Evolutionary conservation across 1,284 basidiomycete species (phyloP), one percentile per base, ranked within the genome.

Genomic region (Peniophora sp.): DNA sequence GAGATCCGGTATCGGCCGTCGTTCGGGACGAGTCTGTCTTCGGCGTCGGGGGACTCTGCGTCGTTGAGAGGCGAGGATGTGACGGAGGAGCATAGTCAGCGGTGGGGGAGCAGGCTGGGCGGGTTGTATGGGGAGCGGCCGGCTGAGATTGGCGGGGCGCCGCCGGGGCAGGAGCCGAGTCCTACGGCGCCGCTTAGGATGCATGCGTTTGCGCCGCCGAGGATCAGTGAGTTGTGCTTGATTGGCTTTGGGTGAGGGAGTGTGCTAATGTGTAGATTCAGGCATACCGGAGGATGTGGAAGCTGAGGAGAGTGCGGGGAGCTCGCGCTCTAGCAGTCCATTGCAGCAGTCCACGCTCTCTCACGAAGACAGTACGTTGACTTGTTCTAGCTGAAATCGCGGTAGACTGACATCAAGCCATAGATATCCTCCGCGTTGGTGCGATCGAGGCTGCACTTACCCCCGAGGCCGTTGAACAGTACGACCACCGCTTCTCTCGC

Each of bases 211-310:
- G 57, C 58, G n/a, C 59, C 61, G 24, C 64, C 68, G 1, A 47
- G 56, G 0, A 61, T 63, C 8, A 71, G 27, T 32, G n/a, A n/a
- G n/a, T n/a, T n/a, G 27, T 32, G 27, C 12, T 32, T 12, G 27
- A 6, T 32, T 32, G 27, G 27, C 12, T 32, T 32, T 12, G 12
- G 12, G 12, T 32, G 27, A 12, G 5, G 27, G 6, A 6, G 27
- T 12, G 12, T 32, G 27, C 27, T 32, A 12, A 32, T 32, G 5
- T 5, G 12, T 32, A 32, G 27, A 32, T 12, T 12, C 12, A 32
- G 27, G 69, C 24, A 67, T 87, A 12, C 82, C 85, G 0, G 84
- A 86, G 60, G 85, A 88, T 57, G 72, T 86, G 2, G 72, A 75
- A 50, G 82, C 79, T 5, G 27, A 32, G 27, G 27, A 32, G 27